These are phyloP conservation scores for Ascomycota sp. DNA, from an alignment of 2,329 filamentous ascomycete species.

Conservation along the genomic window DNA sequence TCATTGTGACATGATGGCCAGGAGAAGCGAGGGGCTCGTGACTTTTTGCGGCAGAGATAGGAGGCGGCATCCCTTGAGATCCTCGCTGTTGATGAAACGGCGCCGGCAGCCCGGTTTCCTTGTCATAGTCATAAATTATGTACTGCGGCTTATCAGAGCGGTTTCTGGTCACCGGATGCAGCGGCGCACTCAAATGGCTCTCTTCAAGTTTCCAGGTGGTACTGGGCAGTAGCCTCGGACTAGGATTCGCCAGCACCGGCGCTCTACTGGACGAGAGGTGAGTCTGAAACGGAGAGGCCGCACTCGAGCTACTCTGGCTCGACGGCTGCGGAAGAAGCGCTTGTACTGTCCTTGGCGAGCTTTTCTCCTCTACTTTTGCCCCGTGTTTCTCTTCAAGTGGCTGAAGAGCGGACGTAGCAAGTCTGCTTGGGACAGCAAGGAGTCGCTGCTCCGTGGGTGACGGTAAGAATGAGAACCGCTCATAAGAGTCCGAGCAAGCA, in stretches of 20 bases:
- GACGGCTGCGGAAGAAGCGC: no score
- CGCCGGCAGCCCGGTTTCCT: conserved; percentile 23
- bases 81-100: conserved; percentile 7
- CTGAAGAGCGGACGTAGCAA: no score
- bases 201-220: conserved; percentile 33
- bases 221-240: conserved; percentile 21
- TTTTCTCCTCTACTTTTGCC: no score
- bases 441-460: no score
- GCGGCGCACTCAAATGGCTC: conserved; percentile 30
- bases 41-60: no score
- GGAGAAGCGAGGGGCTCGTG: no score
- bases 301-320: no score
- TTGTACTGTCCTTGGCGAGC: no score
- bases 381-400: no score
- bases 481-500: not conserved
- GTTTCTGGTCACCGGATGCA: conserved; percentile 15
- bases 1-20: no score
- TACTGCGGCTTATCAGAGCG: conserved; percentile 13
- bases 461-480: not conserved
- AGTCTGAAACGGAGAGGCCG: not conserved
- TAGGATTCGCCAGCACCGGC: conserved; percentile 12
- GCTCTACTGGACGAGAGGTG: not conserved
- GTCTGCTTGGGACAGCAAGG: no score
- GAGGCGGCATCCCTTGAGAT: conserved; percentile 23
- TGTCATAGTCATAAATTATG: conserved; percentile 22